Conservation (phyloP, 2,329 filamentous ascomycete species). For the Epichloe gansuensis region DNA sequence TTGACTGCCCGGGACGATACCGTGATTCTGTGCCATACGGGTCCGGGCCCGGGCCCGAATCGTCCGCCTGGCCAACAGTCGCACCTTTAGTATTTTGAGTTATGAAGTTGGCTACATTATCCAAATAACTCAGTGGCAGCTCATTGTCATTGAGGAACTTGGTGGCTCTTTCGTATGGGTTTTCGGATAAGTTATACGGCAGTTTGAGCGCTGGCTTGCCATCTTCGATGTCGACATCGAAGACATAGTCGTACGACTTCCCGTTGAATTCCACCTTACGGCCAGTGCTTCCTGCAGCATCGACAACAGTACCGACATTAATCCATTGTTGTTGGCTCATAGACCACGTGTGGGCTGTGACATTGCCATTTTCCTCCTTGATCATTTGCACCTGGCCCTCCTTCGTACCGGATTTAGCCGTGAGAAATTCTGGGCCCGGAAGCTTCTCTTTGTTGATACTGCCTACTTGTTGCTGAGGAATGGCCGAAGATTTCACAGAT, state of each 20-base stretch:
- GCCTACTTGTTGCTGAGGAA: constrained; percentile 74
- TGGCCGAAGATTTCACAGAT: constrained; percentile 68
- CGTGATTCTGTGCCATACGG: constrained; percentile 67
- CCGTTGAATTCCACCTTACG: constrained; percentile 66
- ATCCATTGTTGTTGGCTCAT: constrained; percentile 59
- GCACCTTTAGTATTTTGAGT: constrained; percentile 78
- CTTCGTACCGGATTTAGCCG: constrained; percentile 74
- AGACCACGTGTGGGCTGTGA: constrained; percentile 87
- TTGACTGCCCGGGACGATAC: constrained; percentile 53
- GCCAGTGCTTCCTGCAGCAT: constrained; percentile 71
- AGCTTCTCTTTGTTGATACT: constrained; percentile 85
- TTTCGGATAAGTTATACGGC: constrained; percentile 86
- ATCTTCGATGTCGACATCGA: constrained; percentile 92
- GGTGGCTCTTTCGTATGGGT: constrained; percentile 80
- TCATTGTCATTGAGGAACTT: constrained; percentile 88
- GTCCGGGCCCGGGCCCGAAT: constrained; percentile 45
- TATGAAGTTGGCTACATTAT: constrained; percentile 89
- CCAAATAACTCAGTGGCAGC: constrained; percentile 73
- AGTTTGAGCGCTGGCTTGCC: constrained; percentile 85
- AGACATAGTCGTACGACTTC: constrained; percentile 89
- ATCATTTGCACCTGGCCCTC: constrained; percentile 95
- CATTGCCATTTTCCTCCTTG: constrained; percentile 62
- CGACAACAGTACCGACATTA: constrained; percentile 87
- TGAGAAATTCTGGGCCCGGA: constrained; percentile 76
- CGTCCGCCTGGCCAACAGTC: constrained; percentile 52